Percentiles rank a stretch among this genome's conserved stretches.
These are phyloP conservation scores for Ophiostoma triangulosporum DNA, from an alignment of 2,329 filamentous ascomycete species.

Conservation along the genomic window DNA sequence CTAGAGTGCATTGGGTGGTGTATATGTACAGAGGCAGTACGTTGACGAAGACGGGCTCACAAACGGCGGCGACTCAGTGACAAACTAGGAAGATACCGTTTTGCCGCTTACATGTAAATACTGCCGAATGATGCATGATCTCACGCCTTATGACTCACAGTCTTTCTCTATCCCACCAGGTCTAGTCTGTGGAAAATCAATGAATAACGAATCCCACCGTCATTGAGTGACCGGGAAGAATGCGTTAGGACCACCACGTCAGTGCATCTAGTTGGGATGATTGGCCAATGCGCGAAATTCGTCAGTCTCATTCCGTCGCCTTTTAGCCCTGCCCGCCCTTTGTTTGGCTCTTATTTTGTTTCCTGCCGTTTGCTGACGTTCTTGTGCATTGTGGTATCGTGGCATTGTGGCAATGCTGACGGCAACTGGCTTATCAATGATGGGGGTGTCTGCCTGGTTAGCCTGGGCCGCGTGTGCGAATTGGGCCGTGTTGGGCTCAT, in stretches of 20 bases:
- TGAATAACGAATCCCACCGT: not conserved
- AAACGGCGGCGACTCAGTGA: not conserved
- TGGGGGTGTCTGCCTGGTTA: not conserved
- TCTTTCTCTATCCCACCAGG: not conserved
- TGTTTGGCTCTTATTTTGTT: not conserved
- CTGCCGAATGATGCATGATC: not conserved
- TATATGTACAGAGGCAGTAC: no score
- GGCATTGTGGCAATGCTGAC: not conserved
- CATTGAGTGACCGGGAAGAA: not conserved
- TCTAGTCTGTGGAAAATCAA: not conserved
- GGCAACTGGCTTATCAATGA: not conserved
- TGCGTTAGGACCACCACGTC: not conserved
- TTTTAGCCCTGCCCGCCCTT: not conserved
- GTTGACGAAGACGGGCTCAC: no score
- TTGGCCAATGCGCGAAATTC: constrained; percentile 9
- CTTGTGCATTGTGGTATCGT: not conserved
- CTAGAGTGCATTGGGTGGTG: no score
- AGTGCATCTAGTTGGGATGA: not conserved
- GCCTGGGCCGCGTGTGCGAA: not conserved
- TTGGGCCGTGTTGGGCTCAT: not conserved
- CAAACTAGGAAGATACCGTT: not conserved
- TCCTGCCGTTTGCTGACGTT: not conserved
- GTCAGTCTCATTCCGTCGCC: no score
- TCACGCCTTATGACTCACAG: not conserved
- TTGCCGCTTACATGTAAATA: not conserved